Evolutionary conservation across 345 rosid species (phyloP).

Genomic region (Zanthoxylum bungeanum): DNA sequence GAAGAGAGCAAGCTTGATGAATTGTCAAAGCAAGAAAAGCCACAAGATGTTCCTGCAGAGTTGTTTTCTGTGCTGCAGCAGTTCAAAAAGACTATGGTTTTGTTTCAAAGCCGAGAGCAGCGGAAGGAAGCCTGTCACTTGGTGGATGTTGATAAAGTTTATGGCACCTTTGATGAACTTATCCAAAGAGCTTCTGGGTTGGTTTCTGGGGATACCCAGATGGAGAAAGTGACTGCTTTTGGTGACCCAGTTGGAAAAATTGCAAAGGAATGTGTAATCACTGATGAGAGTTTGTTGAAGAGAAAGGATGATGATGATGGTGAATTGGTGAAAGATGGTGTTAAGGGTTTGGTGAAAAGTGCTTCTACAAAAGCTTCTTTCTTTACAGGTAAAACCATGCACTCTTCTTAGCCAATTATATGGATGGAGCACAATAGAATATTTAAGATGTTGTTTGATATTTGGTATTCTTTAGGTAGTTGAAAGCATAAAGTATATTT

Average conservation of each 20-base stretch:
- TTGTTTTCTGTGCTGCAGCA: conserved; percentile 41
- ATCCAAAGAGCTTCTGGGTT: conserved; percentile 46
- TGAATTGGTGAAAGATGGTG: conserved; percentile 21
- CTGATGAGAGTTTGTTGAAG: conserved; percentile 25
- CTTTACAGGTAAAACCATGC: conserved; percentile 38
- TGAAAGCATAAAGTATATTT: no score
- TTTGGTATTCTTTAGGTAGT: neutral
- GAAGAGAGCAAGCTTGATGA: conserved; percentile 47
- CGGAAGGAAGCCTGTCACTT: conserved; percentile 48
- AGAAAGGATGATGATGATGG: conserved; percentile 25
- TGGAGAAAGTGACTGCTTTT: conserved; percentile 16
- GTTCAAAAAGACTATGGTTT: conserved; percentile 36
- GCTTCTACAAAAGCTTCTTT: conserved; percentile 38
- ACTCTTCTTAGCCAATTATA: no score
- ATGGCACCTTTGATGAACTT: conserved; percentile 44
- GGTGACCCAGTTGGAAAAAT: conserved; percentile 26
- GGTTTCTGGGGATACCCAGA: conserved; percentile 43
- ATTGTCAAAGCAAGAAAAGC: conserved; percentile 30
- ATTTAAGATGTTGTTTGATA: no score
- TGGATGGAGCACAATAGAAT: no score
- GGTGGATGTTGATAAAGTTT: conserved; percentile 48
- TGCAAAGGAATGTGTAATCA: conserved; percentile 19
- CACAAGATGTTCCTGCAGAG: conserved; percentile 46
- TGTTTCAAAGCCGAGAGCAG: conserved; percentile 50
- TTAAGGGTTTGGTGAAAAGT: conserved; percentile 30